These are phyloP conservation scores for Musa beccarii DNA, from an alignment of 176 grass and related monocot species.

Conservation along the genomic window DNA sequence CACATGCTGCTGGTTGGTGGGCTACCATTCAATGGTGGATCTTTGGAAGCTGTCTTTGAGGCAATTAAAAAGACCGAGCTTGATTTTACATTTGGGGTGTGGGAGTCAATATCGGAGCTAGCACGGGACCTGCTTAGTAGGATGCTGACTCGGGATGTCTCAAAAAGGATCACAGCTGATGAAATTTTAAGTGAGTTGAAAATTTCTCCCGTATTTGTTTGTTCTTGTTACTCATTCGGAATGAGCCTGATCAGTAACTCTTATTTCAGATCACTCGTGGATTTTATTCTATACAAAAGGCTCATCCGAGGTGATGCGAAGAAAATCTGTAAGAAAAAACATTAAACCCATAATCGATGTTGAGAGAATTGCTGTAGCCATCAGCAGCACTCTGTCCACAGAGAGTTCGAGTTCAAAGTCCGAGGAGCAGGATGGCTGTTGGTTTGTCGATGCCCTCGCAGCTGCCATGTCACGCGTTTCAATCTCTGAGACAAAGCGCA, in stretches of 20 bases:
- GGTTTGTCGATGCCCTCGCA: slow-evolving; percentile 32
- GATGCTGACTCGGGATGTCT: slow-evolving; percentile 81
- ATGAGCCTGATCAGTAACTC: too few relatives aligned
- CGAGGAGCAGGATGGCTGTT: slow-evolving; percentile 20
- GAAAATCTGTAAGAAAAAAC: not conserved
- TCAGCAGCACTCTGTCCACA: not conserved
- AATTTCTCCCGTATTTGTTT: not conserved
- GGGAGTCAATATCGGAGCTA: slow-evolving; percentile 60
- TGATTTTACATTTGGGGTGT: slow-evolving; percentile 54
- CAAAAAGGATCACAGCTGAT: slow-evolving; percentile 47
- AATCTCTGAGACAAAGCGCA: slow-evolving; percentile 54
- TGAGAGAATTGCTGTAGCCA: not conserved
- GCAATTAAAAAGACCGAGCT: slow-evolving; percentile 66
- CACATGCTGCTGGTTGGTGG: too few relatives aligned
- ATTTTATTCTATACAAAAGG: slow-evolving; percentile 7
- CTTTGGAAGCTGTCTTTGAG: slow-evolving; percentile 59
- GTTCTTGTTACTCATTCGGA: not conserved
- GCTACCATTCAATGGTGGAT: slow-evolving; percentile 56
- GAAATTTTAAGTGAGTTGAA: slow-evolving; percentile 60
- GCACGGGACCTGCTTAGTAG: slow-evolving; percentile 60
- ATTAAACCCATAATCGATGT: slow-evolving; percentile 11
- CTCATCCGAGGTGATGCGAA: slow-evolving; percentile 4
- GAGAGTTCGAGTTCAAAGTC: slow-evolving; percentile 25
- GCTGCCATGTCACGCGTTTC: slow-evolving; percentile 38
- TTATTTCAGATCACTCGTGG: slow-evolving; percentile 10